Percentiles rank a stretch among this genome's conserved stretches.
Conservation (phyloP, 345 rosid genomes). For the Eucalyptus globulus region DNA sequence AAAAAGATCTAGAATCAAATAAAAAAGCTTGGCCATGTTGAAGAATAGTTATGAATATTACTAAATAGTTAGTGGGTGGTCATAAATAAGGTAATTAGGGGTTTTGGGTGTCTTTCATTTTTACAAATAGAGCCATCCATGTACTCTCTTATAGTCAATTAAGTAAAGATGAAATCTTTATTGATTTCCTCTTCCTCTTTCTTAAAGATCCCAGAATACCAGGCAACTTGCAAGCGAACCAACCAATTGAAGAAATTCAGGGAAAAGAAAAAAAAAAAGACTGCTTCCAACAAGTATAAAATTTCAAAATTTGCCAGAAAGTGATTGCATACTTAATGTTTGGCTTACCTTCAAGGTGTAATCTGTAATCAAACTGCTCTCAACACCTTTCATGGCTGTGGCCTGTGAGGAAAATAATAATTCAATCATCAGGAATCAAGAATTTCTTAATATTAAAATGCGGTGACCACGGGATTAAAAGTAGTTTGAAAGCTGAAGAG, state of each 20-base stretch:
- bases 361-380: conserved; percentile 76
- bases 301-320: not conserved
- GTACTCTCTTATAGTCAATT: not conserved
- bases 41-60: not conserved
- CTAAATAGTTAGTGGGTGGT: not conserved
- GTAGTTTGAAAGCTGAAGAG: not conserved
- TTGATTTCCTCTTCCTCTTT: not conserved
- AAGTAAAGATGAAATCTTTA: not conserved
- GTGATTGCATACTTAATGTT: not conserved
- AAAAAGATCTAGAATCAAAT: not conserved
- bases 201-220: not conserved
- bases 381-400: conserved; percentile 55
- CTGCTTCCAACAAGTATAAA: not conserved
- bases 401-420: conserved; percentile 19
- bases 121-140: not conserved
- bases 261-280: not conserved
- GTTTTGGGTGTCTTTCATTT: not conserved
- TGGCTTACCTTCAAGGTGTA: conserved; percentile 64
- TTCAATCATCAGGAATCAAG: not conserved
- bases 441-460: not conserved
- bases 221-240: not conserved
- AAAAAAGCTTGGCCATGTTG: not conserved
- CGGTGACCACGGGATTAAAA: not conserved
- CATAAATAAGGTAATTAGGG: not conserved
- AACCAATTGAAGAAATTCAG: not conserved